Conservation (phyloP, 768 basidiomycete species). For the Suillus alpinus region DNA sequence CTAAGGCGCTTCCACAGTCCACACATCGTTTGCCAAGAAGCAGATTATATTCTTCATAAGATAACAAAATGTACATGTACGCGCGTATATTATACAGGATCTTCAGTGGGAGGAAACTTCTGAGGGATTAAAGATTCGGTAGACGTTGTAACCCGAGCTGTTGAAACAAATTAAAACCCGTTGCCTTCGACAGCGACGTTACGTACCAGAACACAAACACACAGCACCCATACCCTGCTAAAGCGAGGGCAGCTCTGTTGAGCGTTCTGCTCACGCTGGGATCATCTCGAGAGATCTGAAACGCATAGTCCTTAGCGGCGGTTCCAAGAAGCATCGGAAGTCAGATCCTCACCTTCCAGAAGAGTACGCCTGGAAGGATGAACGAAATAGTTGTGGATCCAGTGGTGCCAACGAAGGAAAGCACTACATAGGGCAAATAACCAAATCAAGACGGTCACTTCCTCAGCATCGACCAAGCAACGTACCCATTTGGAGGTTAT, state of each 20-base stretch:
- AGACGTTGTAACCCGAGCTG: constrained; percentile 81
- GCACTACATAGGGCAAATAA: constrained; percentile 47
- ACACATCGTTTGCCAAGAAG: neutral
- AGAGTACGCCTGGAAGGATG: constrained; percentile 90
- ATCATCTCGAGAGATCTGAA: constrained; percentile 69
- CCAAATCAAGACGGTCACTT: constrained; percentile 11
- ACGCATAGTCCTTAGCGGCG: constrained; percentile 8
- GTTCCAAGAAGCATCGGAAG: constrained; percentile 10
- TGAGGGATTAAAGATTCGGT: constrained; percentile 48
- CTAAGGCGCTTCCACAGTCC: neutral
- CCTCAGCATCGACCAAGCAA: constrained; percentile 5
- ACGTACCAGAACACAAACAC: constrained; percentile 89
- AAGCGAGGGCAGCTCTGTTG: constrained; percentile 57
- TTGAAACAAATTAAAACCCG: neutral
- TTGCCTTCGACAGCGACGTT: constrained; percentile 3
- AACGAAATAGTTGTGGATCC: constrained; percentile 97
- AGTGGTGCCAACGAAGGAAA: constrained; percentile 95
- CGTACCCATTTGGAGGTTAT: constrained; percentile 75
- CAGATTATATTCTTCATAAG: constrained; percentile 1
- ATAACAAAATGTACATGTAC: neutral
- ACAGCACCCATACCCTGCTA: constrained; percentile 72
- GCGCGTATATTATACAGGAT: neutral
- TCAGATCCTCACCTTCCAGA: constrained; percentile 70
- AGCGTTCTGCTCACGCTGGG: constrained; percentile 50
- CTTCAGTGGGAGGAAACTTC: neutral